Evolutionary conservation across 2,329 filamentous ascomycete species (phyloP).

Genomic region (Chaetomiaceae sp.): DNA sequence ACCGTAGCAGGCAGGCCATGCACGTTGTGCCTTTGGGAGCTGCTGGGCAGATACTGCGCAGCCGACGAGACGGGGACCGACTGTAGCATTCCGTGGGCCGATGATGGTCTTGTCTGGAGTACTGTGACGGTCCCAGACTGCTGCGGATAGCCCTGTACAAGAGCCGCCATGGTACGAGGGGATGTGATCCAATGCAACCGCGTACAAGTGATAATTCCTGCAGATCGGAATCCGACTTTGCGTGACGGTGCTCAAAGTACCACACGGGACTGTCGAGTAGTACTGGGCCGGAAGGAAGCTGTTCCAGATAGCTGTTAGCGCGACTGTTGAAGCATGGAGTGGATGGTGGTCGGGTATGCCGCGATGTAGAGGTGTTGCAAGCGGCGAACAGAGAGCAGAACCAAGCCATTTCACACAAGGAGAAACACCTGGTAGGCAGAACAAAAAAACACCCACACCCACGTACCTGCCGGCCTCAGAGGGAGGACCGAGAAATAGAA

Average conservation of each 20-base stretch:
- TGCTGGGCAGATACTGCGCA: constrained; percentile 48
- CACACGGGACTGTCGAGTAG: background rate
- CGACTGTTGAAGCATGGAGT: background rate
- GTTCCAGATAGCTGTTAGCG: background rate
- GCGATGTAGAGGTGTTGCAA: background rate
- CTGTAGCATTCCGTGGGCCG: constrained; percentile 55
- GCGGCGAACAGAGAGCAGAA: background rate
- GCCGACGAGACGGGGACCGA: constrained; percentile 43
- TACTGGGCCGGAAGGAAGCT: background rate
- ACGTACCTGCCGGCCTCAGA: constrained; percentile 8
- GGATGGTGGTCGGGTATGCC: background rate
- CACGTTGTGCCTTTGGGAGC: constrained; percentile 42
- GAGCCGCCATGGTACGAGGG: constrained; percentile 64
- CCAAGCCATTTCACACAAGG: too few relatives aligned
- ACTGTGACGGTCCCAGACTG: constrained; percentile 67
- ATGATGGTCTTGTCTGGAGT: constrained; percentile 66
- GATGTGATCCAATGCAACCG: constrained; percentile 15
- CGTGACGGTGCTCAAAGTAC: background rate
- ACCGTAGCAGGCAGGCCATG: constrained; percentile 45
- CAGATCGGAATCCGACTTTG: background rate
- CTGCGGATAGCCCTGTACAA: constrained; percentile 76
- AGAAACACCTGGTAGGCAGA: too few relatives aligned
- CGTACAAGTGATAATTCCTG: background rate
- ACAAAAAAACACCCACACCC: background rate
- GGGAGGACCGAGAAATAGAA: background rate